These are phyloP conservation scores for Scenedesmus sp. DNA, from an alignment of 163 green algal genomes.

Conservation along the genomic window DNA sequence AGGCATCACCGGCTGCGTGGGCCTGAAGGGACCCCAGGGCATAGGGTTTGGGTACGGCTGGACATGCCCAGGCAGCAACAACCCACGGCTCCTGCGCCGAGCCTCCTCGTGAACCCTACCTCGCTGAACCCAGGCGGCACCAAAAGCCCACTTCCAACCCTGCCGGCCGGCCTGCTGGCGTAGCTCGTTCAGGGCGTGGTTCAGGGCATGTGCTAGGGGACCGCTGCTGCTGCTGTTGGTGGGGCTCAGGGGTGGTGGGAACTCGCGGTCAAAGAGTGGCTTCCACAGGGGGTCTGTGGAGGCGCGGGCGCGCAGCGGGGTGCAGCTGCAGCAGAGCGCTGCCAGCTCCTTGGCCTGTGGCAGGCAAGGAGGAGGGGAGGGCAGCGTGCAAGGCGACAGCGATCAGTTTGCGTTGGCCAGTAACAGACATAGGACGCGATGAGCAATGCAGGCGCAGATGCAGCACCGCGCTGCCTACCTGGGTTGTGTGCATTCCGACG, in stretches of 20 bases:
- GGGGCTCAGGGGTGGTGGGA: background rate
- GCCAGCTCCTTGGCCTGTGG: constrained; percentile 35
- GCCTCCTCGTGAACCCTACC: constrained; percentile 13
- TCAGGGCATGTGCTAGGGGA: background rate
- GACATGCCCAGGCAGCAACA: background rate
- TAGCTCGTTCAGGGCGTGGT: background rate
- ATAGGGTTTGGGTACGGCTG: constrained; percentile 1
- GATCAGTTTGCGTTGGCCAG: too few species aligned
- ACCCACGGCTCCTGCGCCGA: background rate
- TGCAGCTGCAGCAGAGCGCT: constrained; percentile 38
- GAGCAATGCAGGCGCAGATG: background rate
- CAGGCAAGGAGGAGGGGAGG: background rate
- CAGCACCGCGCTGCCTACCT: background rate
- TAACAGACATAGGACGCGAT: background rate
- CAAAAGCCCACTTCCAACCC: constrained; percentile 49
- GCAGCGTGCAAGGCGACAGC: background rate
- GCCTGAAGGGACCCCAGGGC: constrained; percentile 31
- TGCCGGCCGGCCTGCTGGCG: constrained; percentile 2
- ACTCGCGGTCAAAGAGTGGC: constrained; percentile 43
- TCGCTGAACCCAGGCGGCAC: constrained; percentile 10
- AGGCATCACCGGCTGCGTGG: constrained; percentile 17
- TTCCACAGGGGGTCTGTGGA: constrained; percentile 35
- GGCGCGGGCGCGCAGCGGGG: constrained; percentile 6
- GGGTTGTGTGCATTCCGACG: background rate
- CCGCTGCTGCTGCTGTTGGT: constrained; percentile 15